phyloP scores from a whole-genome alignment of 169 alveolate genomes.

The Plasmodium vivax region DNA sequence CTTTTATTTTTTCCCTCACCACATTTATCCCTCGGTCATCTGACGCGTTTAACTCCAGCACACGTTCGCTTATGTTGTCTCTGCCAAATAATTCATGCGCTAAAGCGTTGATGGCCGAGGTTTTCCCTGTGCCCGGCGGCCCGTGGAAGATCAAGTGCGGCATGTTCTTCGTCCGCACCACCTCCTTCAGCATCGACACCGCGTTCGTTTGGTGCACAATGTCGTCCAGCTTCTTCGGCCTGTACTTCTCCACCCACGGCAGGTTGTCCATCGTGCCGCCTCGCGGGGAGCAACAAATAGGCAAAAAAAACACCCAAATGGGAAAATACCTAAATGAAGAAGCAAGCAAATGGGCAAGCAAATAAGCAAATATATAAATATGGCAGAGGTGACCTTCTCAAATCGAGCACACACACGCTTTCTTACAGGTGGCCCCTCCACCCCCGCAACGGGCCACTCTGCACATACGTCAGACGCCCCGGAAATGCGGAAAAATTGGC shows the following conservation, averaged over 20 bases:
- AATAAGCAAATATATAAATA: neutral
- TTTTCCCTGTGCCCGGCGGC: slow-evolving; percentile 99
- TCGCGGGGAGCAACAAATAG: neutral
- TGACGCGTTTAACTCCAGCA: slow-evolving; percentile 98
- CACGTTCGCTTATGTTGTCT: slow-evolving; percentile 93
- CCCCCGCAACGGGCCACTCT: neutral
- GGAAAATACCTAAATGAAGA: neutral
- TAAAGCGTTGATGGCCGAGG: slow-evolving; percentile 97
- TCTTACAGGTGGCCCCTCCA: neutral
- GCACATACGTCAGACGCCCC: neutral
- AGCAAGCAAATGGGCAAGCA: neutral
- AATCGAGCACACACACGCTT: neutral
- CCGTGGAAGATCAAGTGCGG: slow-evolving; percentile 97
- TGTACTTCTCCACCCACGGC: slow-evolving; percentile 90
- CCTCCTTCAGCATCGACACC: slow-evolving; percentile 84
- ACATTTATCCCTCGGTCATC: slow-evolving; percentile 99
- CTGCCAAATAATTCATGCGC: slow-evolving; percentile 95
- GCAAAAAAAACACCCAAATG: neutral
- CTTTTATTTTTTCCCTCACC: slow-evolving; percentile 97
- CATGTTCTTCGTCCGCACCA: slow-evolving; percentile 84
- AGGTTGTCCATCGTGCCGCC: slow-evolving; percentile 74
- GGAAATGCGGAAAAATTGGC: neutral
- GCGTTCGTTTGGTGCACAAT: slow-evolving; percentile 87
- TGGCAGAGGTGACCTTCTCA: neutral
- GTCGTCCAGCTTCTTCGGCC: slow-evolving; percentile 86